Base-by-base conservation (phyloP, 768 basidiomycete genomes). In the Naganishia onofrii region DNA sequence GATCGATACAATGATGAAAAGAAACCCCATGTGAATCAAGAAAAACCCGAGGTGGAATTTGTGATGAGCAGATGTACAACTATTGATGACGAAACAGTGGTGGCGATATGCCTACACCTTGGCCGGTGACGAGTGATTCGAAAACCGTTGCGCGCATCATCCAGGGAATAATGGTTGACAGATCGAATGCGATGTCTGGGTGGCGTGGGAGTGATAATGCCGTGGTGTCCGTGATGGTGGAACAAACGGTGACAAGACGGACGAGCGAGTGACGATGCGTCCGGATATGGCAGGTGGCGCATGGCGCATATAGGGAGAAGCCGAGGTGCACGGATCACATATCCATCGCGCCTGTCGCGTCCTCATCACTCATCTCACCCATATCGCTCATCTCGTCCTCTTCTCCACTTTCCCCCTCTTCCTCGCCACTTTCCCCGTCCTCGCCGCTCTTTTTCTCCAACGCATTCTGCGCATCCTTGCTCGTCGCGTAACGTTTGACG, bases 401-500 rank as follows among this genome's bases (percentile, higher is more conserved):
- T 48, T 77, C 78, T 46, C 80, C 81, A 53, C 42, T 42, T 15
- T 85, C 89, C 23, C 21, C 19, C 4, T 82, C 90, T 48, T 87
- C 86, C 21, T 77, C 77, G 28, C 70, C 73, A 32, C 77, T 64
- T 42, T 28, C 56, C 3, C 53, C 70, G 0, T 46, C 69, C 0
- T 75, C 67, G 15, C 58, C 58, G 21, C 75, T 85, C 36, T 74
- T 71, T 42, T 80, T 83, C 48, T 84, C 86, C 26, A 85, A 84
- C 0, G 88, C 86, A 32, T 88, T 90, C 73, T 95, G 92, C 7
- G 90, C 88, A 31, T 88, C 90, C 78, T 92, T 93, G 82, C 91
- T 90, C 44, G 90, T 94, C 17, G 96, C 96, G 76, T 87, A 99
- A 66, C 91, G 86, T 75, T 91, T 89, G n/a, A 98, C 95, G 78